A percentile compares a stretch with the other conserved stretches of the same genome.
Evolutionary conservation across 345 rosid species (phyloP).

Genomic region (Durio zibethinus): DNA sequence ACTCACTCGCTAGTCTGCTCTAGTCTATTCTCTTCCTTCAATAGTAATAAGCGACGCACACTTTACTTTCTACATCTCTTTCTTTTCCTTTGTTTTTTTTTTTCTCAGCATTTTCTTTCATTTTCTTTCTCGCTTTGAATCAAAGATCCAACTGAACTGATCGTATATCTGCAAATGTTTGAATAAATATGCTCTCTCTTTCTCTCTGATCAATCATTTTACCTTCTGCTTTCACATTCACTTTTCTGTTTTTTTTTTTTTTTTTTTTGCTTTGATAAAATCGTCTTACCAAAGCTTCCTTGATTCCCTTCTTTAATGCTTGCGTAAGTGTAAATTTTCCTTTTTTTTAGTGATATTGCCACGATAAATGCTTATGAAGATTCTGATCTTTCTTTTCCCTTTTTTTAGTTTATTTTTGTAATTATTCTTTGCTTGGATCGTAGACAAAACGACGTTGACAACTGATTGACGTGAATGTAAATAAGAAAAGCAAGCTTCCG

Average conservation of each 20-base stretch:
- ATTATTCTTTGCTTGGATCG: constrained; percentile 44
- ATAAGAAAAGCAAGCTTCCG: not conserved
- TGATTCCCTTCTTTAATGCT: constrained; percentile 6
- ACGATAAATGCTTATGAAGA: not conserved
- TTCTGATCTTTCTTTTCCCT: not conserved
- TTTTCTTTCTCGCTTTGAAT: not conserved
- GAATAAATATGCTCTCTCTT: not conserved
- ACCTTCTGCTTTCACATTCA: not conserved
- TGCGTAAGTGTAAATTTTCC: constrained; percentile 13
- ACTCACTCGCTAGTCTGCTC: not conserved
- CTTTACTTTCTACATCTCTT: not conserved
- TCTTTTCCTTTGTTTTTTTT: not conserved
- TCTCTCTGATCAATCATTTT: not conserved
- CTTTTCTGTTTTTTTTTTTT: not conserved
- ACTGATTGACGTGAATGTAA: constrained; percentile 3
- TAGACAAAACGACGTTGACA: constrained; percentile 11
- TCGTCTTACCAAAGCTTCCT: constrained; percentile 1
- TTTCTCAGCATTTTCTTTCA: not conserved
- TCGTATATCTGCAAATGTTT: not conserved
- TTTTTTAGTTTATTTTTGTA: not conserved
- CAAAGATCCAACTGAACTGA: not conserved
- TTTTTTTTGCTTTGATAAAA: not conserved
- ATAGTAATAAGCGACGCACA: not conserved
- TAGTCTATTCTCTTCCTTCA: constrained; percentile 6
- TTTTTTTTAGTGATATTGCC: not conserved